Evolutionary conservation across 2,329 filamentous ascomycete species (phyloP).

Genomic region (Colletotrichum liaoningense): DNA sequence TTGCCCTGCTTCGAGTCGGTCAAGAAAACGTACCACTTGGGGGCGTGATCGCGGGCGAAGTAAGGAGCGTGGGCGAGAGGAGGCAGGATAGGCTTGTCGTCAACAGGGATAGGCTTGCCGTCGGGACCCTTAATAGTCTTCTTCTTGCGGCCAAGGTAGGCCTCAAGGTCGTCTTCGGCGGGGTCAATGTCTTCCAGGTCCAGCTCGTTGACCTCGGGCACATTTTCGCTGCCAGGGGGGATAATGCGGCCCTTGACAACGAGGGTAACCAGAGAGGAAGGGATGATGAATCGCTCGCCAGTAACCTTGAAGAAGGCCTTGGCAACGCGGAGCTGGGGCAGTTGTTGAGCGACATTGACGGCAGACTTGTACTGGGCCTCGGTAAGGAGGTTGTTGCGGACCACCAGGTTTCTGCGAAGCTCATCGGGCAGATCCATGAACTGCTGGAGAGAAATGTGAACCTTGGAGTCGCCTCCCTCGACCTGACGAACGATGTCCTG

Average conservation of each 20-base stretch:
- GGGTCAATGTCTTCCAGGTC: slow-evolving; percentile 94
- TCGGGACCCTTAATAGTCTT: slow-evolving; percentile 70
- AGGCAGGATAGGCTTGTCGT: slow-evolving; percentile 76
- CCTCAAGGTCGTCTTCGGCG: slow-evolving; percentile 91
- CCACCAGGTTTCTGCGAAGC: slow-evolving; percentile 76
- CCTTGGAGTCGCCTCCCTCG: slow-evolving; percentile 76
- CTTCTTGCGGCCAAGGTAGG: slow-evolving; percentile 82
- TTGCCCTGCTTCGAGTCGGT: slow-evolving; percentile 94
- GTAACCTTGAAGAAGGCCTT: slow-evolving; percentile 99
- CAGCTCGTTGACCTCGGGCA: slow-evolving; percentile 79
- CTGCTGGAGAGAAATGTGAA: slow-evolving; percentile 82
- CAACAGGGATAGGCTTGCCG: slow-evolving; percentile 66
- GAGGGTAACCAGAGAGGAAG: slow-evolving; percentile 90
- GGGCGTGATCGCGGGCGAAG: slow-evolving; percentile 88
- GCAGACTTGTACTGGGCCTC: slow-evolving; percentile 82
- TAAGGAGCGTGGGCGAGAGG: slow-evolving; percentile 92
- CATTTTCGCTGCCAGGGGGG: slow-evolving; percentile 81
- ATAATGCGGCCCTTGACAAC: slow-evolving; percentile 96
- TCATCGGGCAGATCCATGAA: slow-evolving; percentile 88
- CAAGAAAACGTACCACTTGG: slow-evolving; percentile 94
- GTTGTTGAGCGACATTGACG: slow-evolving; percentile 81
- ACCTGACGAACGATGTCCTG: slow-evolving; percentile 73
- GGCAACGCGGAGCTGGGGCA: slow-evolving; percentile 86
- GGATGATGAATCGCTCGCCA: slow-evolving; percentile 92
- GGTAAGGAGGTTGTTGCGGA: slow-evolving; percentile 77